Conservation (phyloP, 2,329 filamentous ascomycete species). For the Nemania sp. region DNA sequence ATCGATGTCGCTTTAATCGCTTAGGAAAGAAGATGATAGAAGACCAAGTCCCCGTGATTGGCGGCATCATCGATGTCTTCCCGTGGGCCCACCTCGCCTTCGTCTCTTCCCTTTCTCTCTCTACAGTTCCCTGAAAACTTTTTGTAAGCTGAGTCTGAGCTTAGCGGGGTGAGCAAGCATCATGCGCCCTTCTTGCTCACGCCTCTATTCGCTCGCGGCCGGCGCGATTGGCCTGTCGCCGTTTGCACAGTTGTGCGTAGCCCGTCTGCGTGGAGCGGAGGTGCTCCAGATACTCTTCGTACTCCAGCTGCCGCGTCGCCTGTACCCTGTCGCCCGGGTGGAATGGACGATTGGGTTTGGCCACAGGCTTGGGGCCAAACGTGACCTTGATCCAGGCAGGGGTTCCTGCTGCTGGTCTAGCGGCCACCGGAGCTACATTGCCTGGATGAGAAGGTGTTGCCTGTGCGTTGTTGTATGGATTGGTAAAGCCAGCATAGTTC, state of each 20-base stretch:
- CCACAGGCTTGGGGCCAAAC: conserved; percentile 40
- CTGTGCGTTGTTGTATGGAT: conserved; percentile 1
- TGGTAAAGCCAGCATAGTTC: not conserved
- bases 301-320: conserved; percentile 32
- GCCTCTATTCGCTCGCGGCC: conserved; percentile 19
- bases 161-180: conserved; percentile 9
- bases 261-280: conserved; percentile 30
- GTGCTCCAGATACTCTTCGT: conserved; percentile 39
- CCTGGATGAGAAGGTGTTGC: not conserved
- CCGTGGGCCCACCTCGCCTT: not conserved
- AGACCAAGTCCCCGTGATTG: conserved; percentile 9
- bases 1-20: conserved; percentile 25
- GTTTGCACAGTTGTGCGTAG: conserved; percentile 35
- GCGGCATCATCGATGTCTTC: no score
- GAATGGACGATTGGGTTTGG: conserved; percentile 35
- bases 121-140: not conserved
- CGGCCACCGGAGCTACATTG: not conserved
- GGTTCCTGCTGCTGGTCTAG: conserved; percentile 4
- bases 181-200: no score
- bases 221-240: conserved; percentile 36
- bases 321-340: conserved; percentile 29
- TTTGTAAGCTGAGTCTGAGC: not conserved
- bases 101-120: not conserved
- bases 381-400: conserved; percentile 28
- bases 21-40: conserved; percentile 25